Evolutionary conservation across 108 stramenopile species (phyloP).

Genomic region (Cyclotella distinguenda): DNA sequence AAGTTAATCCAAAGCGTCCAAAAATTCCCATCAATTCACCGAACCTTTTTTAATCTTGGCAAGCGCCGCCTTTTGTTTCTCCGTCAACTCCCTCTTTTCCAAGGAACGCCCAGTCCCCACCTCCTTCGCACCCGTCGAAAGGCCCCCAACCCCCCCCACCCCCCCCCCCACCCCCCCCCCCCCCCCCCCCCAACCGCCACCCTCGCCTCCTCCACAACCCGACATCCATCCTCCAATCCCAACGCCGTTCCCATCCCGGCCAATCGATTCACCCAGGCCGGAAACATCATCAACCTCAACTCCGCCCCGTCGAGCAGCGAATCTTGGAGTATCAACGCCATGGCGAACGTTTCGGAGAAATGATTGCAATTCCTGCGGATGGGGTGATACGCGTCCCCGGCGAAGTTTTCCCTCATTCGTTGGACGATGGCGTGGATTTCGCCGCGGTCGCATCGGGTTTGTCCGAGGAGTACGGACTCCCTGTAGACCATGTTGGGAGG

Average conservation of each 20-base stretch:
- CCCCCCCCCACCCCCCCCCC: conserved; percentile 9
- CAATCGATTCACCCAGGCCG: conserved; percentile 48
- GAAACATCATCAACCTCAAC: conserved; percentile 28
- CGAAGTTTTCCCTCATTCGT: conserved; percentile 40
- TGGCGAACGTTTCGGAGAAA: conserved; percentile 48
- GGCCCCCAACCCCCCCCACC: conserved; percentile 23
- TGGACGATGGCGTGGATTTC: conserved; percentile 43
- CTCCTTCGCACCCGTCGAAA: not conserved
- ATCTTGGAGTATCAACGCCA: conserved; percentile 34
- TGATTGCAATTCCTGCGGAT: conserved; percentile 54
- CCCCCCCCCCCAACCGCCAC: not conserved
- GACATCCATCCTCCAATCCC: conserved; percentile 14
- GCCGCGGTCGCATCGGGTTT: conserved; percentile 29
- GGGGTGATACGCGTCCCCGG: conserved; percentile 44
- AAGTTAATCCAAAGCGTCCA: too few species aligned
- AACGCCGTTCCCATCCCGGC: conserved; percentile 38
- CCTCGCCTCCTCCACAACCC: not conserved
- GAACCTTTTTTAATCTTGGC: not conserved
- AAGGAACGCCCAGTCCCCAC: conserved; percentile 71
- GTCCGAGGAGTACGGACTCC: conserved; percentile 41
- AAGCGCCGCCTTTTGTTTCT: conserved; percentile 42
- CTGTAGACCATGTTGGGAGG: conserved; percentile 41
- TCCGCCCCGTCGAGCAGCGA: conserved; percentile 16
- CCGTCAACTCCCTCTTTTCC: conserved; percentile 77
- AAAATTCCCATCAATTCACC: not conserved